Conservation (phyloP, 108 stramenopile genomes). For the Pseudonitzschia pungens region DNA sequence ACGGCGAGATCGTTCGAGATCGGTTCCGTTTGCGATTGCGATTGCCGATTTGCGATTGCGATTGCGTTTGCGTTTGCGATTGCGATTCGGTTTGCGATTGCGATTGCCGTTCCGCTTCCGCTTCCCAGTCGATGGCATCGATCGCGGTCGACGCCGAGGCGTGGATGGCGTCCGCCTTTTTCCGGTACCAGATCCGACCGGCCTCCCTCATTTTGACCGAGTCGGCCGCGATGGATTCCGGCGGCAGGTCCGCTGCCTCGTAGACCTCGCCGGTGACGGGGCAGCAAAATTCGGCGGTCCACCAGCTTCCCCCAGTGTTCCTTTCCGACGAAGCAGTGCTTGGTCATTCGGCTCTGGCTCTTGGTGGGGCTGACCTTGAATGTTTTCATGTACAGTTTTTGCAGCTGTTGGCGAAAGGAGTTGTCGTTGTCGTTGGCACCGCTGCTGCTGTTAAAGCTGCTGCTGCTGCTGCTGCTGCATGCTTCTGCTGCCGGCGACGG, state of each 20-base stretch:
- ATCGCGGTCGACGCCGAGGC: conserved; percentile 42
- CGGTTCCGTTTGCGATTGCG: no score
- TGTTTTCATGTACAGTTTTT: conserved; percentile 21
- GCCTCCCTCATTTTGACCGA: not conserved
- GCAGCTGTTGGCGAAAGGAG: conserved; percentile 9
- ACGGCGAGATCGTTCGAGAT: not conserved
- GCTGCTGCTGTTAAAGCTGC: no score
- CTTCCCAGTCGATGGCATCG: conserved; percentile 22
- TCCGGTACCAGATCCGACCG: conserved; percentile 30
- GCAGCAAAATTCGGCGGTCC: conserved; percentile 36
- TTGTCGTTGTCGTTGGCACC: not conserved
- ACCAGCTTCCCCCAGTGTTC: conserved; percentile 32
- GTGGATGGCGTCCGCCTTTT: conserved; percentile 31
- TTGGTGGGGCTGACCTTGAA: conserved; percentile 16
- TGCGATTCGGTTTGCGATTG: no score
- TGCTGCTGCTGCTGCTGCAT: no score
- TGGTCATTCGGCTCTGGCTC: conserved; percentile 2
- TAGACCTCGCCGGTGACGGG: conserved; percentile 23
- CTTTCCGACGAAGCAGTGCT: conserved; percentile 12
- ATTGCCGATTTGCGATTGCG: no score
- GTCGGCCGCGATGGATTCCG: not conserved
- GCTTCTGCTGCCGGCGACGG: no score
- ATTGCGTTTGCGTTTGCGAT: no score
- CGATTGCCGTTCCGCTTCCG: not conserved
- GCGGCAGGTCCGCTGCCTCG: conserved; percentile 18